These are phyloP conservation scores for Quercus phellos DNA, from an alignment of 331 rosid genomes.

Conservation along the genomic window DNA sequence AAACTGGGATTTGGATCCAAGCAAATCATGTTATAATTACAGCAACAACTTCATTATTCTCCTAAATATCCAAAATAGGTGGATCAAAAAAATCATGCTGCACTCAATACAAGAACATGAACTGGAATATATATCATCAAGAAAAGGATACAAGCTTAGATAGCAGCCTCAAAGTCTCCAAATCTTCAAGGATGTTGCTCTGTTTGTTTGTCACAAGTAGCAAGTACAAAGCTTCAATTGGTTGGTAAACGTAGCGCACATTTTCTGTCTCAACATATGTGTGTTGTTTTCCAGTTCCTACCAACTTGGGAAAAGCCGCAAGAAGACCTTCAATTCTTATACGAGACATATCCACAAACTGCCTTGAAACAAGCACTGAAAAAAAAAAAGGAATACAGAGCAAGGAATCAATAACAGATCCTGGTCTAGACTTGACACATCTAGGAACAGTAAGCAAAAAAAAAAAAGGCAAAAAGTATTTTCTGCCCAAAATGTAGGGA, in stretches of 20 bases:
- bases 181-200: conserved; percentile 94
- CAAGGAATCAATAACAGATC: background rate
- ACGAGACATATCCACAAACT: conserved; percentile 88
- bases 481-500: too few species aligned
- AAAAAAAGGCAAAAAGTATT: too few species aligned
- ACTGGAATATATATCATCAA: conserved; percentile 15
- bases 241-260: conserved; percentile 95
- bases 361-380: conserved; percentile 88
- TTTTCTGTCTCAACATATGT: conserved; percentile 94
- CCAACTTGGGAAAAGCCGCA: conserved; percentile 91
- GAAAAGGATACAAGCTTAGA: conserved; percentile 89
- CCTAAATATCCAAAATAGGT: background rate
- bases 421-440: background rate
- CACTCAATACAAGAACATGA: background rate
- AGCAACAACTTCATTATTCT: background rate
- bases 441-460: background rate
- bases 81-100: conserved; percentile 9
- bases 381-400: background rate
- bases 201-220: conserved; percentile 93
- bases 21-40: conserved; percentile 8
- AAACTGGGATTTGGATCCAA: background rate
- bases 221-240: conserved; percentile 85
- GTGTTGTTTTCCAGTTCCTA: conserved; percentile 94
- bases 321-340: conserved; percentile 96
- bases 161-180: conserved; percentile 85